Conservation (phyloP, 2,329 filamentous ascomycete species). For the Pleoardoris graminearum region DNA sequence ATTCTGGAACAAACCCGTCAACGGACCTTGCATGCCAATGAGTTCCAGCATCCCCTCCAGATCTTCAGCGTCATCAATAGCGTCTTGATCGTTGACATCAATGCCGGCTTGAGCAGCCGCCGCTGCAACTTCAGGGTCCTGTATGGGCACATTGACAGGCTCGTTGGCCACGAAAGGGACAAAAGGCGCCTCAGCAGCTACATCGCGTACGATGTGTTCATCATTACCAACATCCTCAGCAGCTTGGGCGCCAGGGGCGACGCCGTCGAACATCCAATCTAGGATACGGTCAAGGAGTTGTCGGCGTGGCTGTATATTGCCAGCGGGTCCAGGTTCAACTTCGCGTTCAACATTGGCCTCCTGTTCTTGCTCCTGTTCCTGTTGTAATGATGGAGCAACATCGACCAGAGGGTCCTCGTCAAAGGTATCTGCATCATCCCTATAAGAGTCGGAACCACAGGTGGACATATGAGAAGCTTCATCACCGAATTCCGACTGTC, state of each 20-base stretch:
- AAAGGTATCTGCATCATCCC: slow-evolving; percentile 6
- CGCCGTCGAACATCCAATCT: slow-evolving; percentile 56
- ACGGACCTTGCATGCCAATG: slow-evolving; percentile 91
- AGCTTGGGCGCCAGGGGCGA: slow-evolving; percentile 36
- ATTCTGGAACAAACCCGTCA: slow-evolving; percentile 89
- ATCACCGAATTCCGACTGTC: slow-evolving; percentile 1
- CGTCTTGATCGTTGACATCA: slow-evolving; percentile 69
- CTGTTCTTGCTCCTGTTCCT: slow-evolving; percentile 13
- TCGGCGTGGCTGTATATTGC: slow-evolving; percentile 16
- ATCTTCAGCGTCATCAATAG: slow-evolving; percentile 83
- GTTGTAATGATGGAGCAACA: not conserved
- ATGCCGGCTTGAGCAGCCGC: slow-evolving; percentile 69
- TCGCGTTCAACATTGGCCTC: slow-evolving; percentile 8
- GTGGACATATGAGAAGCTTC: slow-evolving; percentile 8
- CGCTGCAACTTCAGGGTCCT: slow-evolving; percentile 63
- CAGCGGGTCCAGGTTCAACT: slow-evolving; percentile 5
- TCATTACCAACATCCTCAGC: slow-evolving; percentile 51
- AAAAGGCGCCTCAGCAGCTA: slow-evolving; percentile 64
- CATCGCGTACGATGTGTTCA: slow-evolving; percentile 62
- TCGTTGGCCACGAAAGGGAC: slow-evolving; percentile 56
- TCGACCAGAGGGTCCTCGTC: slow-evolving; percentile 9
- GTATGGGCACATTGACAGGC: slow-evolving; percentile 33
- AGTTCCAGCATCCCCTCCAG: slow-evolving; percentile 95
- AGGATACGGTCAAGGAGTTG: slow-evolving; percentile 38
- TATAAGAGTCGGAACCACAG: slow-evolving; percentile 14